These are phyloP conservation scores for Filobasidium wieringae DNA, from an alignment of 768 basidiomycete species.

Conservation along the genomic window DNA sequence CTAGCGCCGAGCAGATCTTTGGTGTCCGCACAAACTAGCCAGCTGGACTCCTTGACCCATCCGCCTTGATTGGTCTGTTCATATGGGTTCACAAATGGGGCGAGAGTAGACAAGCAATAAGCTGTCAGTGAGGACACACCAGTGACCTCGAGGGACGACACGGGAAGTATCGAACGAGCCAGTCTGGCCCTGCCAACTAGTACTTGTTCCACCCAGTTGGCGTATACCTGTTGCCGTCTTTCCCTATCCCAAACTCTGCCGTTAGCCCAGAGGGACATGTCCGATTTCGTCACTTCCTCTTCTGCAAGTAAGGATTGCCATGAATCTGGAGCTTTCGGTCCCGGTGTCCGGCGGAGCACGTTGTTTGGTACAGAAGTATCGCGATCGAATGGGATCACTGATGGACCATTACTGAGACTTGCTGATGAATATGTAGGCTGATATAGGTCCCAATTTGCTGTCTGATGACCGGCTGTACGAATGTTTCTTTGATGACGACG, in stretches of 20 bases:
- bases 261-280: background rate
- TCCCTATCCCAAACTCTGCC: background rate
- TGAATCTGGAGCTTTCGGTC: background rate
- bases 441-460: no score
- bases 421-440: no score
- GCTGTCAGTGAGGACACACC: background rate
- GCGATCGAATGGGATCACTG: no score
- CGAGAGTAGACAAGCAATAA: background rate
- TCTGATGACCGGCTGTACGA: no score
- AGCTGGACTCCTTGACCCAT: background rate
- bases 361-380: no score
- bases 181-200: background rate
- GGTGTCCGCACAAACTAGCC: background rate
- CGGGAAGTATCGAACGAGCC: background rate
- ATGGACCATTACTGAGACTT: no score
- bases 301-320: background rate
- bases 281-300: background rate
- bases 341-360: background rate
- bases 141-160: background rate
- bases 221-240: background rate
- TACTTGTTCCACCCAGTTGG: background rate
- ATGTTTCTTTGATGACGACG: no score
- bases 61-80: background rate
- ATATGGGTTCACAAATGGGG: background rate
- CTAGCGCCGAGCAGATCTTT: background rate